phyloP scores from a whole-genome alignment of 768 basidiomycete species.

The Galerina sulciceps region DNA sequence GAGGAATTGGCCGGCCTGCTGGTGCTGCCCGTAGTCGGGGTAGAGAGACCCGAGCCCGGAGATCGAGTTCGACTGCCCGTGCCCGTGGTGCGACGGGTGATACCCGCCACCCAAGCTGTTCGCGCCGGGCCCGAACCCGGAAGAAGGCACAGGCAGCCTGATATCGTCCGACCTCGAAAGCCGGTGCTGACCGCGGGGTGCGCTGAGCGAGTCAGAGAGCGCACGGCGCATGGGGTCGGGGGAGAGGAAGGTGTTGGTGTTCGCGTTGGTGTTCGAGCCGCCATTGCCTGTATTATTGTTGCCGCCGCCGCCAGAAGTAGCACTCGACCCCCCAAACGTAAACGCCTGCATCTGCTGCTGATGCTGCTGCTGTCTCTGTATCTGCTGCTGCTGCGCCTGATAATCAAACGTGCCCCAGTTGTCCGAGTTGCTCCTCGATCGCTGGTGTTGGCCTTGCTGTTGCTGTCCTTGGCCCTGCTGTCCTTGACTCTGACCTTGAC shows the following conservation, averaged over 20 bases:
- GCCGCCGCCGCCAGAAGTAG: background rate
- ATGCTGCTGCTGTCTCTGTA: slow-evolving; percentile 10
- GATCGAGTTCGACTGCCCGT: slow-evolving; percentile 19
- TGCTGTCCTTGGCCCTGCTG: slow-evolving; percentile 23
- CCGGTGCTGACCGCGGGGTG: slow-evolving; percentile 47
- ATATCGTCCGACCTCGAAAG: slow-evolving; percentile 70
- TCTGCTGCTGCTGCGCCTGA: slow-evolving; percentile 8
- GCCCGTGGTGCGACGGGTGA: slow-evolving; percentile 20
- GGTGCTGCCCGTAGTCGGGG: background rate
- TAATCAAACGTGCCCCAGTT: slow-evolving; percentile 31
- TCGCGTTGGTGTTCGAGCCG: background rate
- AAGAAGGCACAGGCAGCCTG: slow-evolving; percentile 16
- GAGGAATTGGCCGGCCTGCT: background rate
- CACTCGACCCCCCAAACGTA: slow-evolving; percentile 30
- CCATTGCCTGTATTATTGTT: background rate
- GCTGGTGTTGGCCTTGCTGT: slow-evolving; percentile 17
- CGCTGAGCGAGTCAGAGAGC: slow-evolving; percentile 47
- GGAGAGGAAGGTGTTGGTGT: slow-evolving; percentile 30
- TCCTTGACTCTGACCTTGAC: slow-evolving; percentile 3
- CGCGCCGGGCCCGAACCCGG: slow-evolving; percentile 1
- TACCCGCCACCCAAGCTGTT: slow-evolving; percentile 8
- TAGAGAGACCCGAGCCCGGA: background rate
- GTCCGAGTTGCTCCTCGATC: slow-evolving; percentile 65
- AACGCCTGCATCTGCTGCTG: slow-evolving; percentile 28
- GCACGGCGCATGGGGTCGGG: slow-evolving; percentile 50